A percentile compares a stretch with the other conserved stretches of the same genome.
phyloP scores from a whole-genome alignment of 2,329 filamentous ascomycete species.

The Fusarium irregulare region DNA sequence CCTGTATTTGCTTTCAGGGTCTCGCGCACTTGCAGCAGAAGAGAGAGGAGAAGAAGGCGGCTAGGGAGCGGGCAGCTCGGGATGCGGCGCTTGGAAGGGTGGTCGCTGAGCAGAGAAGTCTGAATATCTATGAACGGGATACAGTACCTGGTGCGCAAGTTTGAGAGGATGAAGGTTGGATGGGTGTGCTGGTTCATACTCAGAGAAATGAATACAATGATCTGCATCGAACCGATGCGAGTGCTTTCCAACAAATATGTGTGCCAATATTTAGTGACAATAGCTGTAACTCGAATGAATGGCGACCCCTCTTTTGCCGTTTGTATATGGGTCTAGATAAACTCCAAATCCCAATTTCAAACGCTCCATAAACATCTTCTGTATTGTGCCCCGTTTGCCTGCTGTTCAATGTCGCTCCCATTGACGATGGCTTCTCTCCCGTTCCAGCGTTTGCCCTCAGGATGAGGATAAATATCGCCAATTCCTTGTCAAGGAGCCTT shows the following conservation, averaged over 20 bases:
- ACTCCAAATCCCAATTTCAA: neutral
- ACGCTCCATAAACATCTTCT: neutral
- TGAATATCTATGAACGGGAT: neutral
- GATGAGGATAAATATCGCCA: neutral
- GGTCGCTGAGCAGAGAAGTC: neutral
- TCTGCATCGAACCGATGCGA: neutral
- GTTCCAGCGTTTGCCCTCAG: neutral
- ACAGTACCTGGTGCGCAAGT: neutral
- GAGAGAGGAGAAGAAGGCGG: neutral
- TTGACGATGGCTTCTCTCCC: neutral
- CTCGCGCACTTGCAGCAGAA: conserved; percentile 16
- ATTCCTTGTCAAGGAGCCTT: neutral
- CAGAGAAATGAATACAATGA: neutral
- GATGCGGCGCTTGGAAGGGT: neutral
- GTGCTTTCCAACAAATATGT: neutral
- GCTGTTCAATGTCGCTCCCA: neutral
- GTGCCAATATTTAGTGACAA: neutral
- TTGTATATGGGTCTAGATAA: neutral
- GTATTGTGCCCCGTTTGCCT: neutral
- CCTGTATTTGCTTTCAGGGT: conserved; percentile 11
- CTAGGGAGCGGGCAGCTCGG: neutral
- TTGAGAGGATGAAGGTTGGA: neutral
- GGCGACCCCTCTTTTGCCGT: neutral
- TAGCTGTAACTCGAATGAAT: neutral
- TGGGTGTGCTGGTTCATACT: neutral